Percentiles rank a stretch among this genome's conserved stretches.
These are phyloP conservation scores for Aspergillus wentii DNA, from an alignment of 495 filamentous ascomycete species.

Conservation along the genomic window DNA sequence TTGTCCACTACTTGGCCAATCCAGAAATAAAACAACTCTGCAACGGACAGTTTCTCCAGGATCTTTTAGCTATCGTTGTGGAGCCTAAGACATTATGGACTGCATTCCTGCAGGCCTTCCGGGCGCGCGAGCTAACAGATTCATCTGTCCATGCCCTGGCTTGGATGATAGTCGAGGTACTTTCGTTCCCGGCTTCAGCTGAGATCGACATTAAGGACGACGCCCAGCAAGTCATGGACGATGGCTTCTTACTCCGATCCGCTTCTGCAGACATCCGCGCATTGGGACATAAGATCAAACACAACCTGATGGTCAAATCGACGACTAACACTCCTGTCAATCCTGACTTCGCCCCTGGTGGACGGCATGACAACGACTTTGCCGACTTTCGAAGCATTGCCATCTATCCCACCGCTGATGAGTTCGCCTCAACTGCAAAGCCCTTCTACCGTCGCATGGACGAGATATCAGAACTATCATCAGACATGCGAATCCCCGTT, in stretches of 20 bases:
- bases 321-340: slow-evolving; percentile 2
- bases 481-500: slow-evolving; percentile 33
- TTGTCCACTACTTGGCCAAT: slow-evolving; percentile 23
- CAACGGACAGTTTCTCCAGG: slow-evolving; percentile 49
- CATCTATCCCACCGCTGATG: slow-evolving; percentile 65
- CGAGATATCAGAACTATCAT: slow-evolving; percentile 20
- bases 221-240: slow-evolving; percentile 20
- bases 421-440: slow-evolving; percentile 52
- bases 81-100: slow-evolving; percentile 62
- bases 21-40: slow-evolving; percentile 44
- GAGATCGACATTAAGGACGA: slow-evolving; percentile 20
- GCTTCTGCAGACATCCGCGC: slow-evolving; percentile 24
- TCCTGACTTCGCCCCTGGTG: slow-evolving; percentile 45
- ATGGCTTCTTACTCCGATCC: slow-evolving; percentile 23
- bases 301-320: slow-evolving; percentile 25
- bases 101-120: slow-evolving; percentile 42
- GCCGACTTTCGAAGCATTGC: slow-evolving; percentile 55
- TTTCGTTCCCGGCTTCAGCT: slow-evolving; percentile 34
- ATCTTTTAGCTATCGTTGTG: slow-evolving; percentile 47
- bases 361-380: slow-evolving; percentile 77
- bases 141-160: slow-evolving; percentile 43
- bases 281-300: slow-evolving; percentile 40
- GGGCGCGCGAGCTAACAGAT: slow-evolving; percentile 27
- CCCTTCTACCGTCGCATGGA: slow-evolving; percentile 55
- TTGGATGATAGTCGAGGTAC: slow-evolving; percentile 56